Evolutionary conservation across 495 filamentous ascomycete species (phyloP).

Genomic region (Geopyxis carbonaria): DNA sequence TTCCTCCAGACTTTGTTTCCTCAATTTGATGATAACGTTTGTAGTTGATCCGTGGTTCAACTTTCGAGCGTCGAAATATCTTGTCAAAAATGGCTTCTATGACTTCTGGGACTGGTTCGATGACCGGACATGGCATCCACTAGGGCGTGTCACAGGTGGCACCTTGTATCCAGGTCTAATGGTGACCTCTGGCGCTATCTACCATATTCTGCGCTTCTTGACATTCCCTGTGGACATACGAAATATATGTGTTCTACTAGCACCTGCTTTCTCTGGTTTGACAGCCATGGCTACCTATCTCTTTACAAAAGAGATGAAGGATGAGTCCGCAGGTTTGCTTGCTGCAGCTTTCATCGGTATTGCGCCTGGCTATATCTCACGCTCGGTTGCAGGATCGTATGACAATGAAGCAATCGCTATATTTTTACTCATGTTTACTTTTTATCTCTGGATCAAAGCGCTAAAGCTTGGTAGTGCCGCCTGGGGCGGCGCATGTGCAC

Average conservation of each 20-base stretch:
- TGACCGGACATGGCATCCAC: conserved; percentile 99
- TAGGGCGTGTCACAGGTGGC: conserved; percentile 95
- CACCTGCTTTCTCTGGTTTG: conserved; percentile 86
- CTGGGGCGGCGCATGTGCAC: conserved; percentile 84
- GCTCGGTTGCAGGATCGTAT: conserved; percentile 95
- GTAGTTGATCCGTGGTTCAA: conserved; percentile 99
- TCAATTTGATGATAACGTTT: conserved; percentile 1
- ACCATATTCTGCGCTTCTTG: conserved; percentile 79
- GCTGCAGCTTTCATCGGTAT: conserved; percentile 97
- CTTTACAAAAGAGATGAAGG: conserved; percentile 90
- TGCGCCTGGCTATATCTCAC: conserved; percentile 88
- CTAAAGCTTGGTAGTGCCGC: conserved; percentile 88
- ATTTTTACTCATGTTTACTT: conserved; percentile 95
- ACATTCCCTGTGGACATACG: conserved; percentile 95
- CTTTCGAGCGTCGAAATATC: conserved; percentile 94
- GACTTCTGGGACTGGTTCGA: conserved; percentile 99
- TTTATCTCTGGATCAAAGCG: conserved; percentile 97
- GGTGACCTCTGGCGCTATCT: conserved; percentile 96
- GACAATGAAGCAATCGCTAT: conserved; percentile 99
- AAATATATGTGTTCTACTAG: conserved; percentile 94
- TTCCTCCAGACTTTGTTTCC: conserved; percentile 7
- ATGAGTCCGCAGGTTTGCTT: conserved; percentile 83
- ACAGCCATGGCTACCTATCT: conserved; percentile 91
- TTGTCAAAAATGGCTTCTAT: conserved; percentile 92
- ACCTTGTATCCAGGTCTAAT: conserved; percentile 97